Percentiles rank a stretch among this genome's conserved stretches.
Evolutionary conservation across 2,329 filamentous ascomycete genomes (phyloP).

Genomic region (Colletotrichum tropicicola): DNA sequence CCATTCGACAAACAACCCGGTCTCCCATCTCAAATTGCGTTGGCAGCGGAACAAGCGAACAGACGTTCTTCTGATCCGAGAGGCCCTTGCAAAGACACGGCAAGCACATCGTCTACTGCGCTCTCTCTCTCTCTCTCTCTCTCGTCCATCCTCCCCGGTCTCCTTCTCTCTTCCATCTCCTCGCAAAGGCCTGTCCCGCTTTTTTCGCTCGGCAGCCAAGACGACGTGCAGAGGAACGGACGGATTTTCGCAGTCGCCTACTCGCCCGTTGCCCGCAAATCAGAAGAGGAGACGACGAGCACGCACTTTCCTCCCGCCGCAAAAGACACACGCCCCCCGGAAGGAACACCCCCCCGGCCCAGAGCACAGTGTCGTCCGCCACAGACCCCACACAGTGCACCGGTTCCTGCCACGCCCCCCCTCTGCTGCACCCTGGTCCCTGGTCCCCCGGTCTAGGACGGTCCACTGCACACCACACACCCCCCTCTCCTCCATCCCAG

Average conservation of each 20-base stretch:
- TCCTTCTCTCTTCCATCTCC: background rate
- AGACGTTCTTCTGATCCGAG: too few relatives aligned
- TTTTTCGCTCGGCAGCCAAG: slow-evolving; percentile 16
- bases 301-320: slow-evolving; percentile 1
- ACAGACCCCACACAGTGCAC: background rate
- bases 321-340: background rate
- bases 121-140: slow-evolving; percentile 6
- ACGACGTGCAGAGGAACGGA: slow-evolving; percentile 10
- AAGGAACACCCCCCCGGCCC: slow-evolving; percentile 13
- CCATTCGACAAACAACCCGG: slow-evolving; percentile 29
- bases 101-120: background rate
- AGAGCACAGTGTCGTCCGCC: slow-evolving; percentile 17
- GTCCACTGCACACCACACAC: slow-evolving; percentile 25
- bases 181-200: slow-evolving; percentile 14
- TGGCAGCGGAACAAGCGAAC: slow-evolving; percentile 25
- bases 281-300: slow-evolving; percentile 13
- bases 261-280: slow-evolving; percentile 11
- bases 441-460: slow-evolving; percentile 19
- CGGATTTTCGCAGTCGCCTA: background rate
- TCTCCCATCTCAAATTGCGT: slow-evolving; percentile 27
- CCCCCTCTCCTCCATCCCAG: slow-evolving; percentile 32
- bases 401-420: slow-evolving; percentile 25
- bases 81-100: too few relatives aligned
- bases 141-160: slow-evolving; percentile 5
- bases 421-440: slow-evolving; percentile 14